These are phyloP conservation scores for Physcomitrellopsis africana DNA, from an alignment of 225 moss, liverwort and hornwort genomes.

Conservation along the genomic window DNA sequence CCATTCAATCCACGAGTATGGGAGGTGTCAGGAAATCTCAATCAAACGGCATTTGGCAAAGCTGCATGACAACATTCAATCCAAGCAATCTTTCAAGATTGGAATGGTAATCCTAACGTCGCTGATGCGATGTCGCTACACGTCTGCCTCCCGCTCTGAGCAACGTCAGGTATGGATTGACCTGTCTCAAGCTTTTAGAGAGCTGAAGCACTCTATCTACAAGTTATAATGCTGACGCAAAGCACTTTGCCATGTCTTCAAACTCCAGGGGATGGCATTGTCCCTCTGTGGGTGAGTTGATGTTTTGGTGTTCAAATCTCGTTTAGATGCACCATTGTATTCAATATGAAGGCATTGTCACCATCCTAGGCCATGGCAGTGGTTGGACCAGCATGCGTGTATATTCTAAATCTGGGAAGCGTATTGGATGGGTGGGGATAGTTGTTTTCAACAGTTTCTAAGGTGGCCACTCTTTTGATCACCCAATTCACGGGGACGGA, in stretches of 20 bases:
- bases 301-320: no score
- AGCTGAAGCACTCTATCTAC: neutral
- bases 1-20: constrained; percentile 26
- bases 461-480: constrained; percentile 71
- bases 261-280: neutral
- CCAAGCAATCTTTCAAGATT: constrained; percentile 69
- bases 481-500: constrained; percentile 64
- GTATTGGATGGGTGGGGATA: constrained; percentile 15
- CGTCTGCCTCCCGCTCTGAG: constrained; percentile 44
- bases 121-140: constrained; percentile 62
- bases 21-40: constrained; percentile 45
- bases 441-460: constrained; percentile 72
- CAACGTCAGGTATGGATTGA: constrained; percentile 53
- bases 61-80: constrained; percentile 72
- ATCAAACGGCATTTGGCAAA: constrained; percentile 61
- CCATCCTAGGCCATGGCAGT: neutral
- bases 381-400: neutral
- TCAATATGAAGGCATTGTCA: no score
- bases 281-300: neutral
- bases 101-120: constrained; percentile 62
- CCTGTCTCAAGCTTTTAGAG: neutral
- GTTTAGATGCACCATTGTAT: no score
- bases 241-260: neutral
- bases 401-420: neutral
- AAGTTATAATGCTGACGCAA: neutral